A percentile compares a stretch with the other conserved stretches of the same genome.
Evolutionary conservation across 768 basidiomycete genomes (phyloP).

Genomic region (Russula sp.): DNA sequence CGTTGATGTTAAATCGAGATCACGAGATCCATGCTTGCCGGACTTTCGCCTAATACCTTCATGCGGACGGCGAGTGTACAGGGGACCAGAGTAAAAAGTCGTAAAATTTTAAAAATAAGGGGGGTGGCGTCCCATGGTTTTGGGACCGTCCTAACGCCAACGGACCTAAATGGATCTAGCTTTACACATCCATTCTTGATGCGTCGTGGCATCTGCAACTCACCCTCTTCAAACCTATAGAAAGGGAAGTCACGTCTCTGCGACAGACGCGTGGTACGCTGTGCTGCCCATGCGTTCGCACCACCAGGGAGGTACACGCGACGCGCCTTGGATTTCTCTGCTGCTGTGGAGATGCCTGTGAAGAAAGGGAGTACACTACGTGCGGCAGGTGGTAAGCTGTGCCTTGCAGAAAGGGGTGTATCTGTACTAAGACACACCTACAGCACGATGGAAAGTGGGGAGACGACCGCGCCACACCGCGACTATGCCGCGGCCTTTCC

Average conservation of each 20-base stretch:
- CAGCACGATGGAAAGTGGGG: constrained; percentile 62
- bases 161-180: no score
- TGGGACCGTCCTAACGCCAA: no score
- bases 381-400: constrained; percentile 24
- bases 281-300: constrained; percentile 35
- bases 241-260: constrained; percentile 60
- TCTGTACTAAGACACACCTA: constrained; percentile 24
- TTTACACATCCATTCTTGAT: no score
- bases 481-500: constrained; percentile 43
- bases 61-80: no score
- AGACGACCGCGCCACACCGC: constrained; percentile 47
- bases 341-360: constrained; percentile 64
- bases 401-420: neutral
- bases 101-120: no score
- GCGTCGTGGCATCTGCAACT: neutral
- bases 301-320: constrained; percentile 24
- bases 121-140: no score
- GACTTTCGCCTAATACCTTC: no score
- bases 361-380: constrained; percentile 54
- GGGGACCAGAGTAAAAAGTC: no score
- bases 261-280: constrained; percentile 51
- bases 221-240: constrained; percentile 43
- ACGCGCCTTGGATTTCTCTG: constrained; percentile 60
- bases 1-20: no score
- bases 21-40: no score